phyloP scores from a whole-genome alignment of 2,329 filamentous ascomycete genomes.

The Fusarium torreyae region DNA sequence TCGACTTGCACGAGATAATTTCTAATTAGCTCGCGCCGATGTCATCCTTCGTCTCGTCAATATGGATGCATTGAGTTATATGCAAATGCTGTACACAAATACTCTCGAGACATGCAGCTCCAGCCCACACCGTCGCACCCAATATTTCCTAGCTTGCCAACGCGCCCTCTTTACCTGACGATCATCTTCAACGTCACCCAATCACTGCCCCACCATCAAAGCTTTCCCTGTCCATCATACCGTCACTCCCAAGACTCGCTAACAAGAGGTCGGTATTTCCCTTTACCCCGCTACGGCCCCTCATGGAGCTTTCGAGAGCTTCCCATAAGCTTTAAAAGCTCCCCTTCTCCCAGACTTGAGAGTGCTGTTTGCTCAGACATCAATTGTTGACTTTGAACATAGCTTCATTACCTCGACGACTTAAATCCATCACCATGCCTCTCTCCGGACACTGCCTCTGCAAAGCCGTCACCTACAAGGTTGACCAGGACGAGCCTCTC shows the following conservation, averaged over 20 bases:
- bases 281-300: constrained; percentile 50
- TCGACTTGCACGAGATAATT: background rate
- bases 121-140: constrained; percentile 14
- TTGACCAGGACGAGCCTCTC: constrained; percentile 65
- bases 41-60: constrained; percentile 3
- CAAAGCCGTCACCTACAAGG: constrained; percentile 79
- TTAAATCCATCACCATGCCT: constrained; percentile 66
- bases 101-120: constrained; percentile 27
- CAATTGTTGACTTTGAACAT: constrained; percentile 17
- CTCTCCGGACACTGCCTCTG: constrained; percentile 80
- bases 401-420: constrained; percentile 9
- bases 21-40: constrained; percentile 5
- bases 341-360: constrained; percentile 3
- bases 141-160: constrained; percentile 35
- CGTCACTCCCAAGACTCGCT: constrained; percentile 35
- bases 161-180: constrained; percentile 18
- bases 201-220: constrained; percentile 48
- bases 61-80: background rate
- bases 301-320: constrained; percentile 46
- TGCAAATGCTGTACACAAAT: constrained; percentile 28
- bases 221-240: constrained; percentile 31
- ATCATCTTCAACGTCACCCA: constrained; percentile 51
- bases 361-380: constrained; percentile 3
- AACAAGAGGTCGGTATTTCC: constrained; percentile 38
- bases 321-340: constrained; percentile 29